Evolutionary conservation across 495 filamentous ascomycete species (phyloP), one percentile per base, ranked within the genome.

Genomic region (Neurospora africana): DNA sequence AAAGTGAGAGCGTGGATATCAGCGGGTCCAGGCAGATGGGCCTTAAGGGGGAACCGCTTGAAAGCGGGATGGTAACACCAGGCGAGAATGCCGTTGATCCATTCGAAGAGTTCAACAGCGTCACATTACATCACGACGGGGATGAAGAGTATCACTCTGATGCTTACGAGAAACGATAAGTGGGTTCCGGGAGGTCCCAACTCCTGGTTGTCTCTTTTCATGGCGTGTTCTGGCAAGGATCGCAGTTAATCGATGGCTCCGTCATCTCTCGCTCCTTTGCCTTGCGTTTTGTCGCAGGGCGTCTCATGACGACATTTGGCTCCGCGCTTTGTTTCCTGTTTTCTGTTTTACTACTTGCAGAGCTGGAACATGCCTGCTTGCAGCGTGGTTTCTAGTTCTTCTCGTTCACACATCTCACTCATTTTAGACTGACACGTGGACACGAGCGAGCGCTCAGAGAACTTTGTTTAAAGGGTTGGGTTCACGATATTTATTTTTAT

Each of bases 101-200:
- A 15, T 99, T 99, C 78, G 93, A 97, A 81, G 96, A 98, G 79
- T 99, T 99, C 80, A 99, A 99, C 82, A 97, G 93, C 77, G 95
- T 99, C 39, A 99, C 95, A 73, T 87, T 99, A 72, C 94, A 97
- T 81, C 95, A 99, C 84, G 95, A 98, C 71, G 96, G 93, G 13
- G 95, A 98, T 71, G 89, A 90, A 33, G 74, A 84, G 72, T 80
- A 81, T 68, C 70, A 75, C 47, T 61, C 53, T 19, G 53, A 61
- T 61, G 27, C 33, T 69, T 40, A 69, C 9, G 68, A 69, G 23
- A 21, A 69, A n/a, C 68, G 68, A 69, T 61, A 33, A 76, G 73
- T 74, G 69, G 47, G 72, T 71, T 33, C 6, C 21, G 21, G 21
- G 44, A 61, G 27, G 53, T 61, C 53, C 53, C 21, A 30, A 30